Percentiles rank a stretch among this genome's conserved stretches.
These are phyloP conservation scores for Coemansia sp. DNA, from an alignment of 192 early-diverging fungal species.

Conservation along the genomic window DNA sequence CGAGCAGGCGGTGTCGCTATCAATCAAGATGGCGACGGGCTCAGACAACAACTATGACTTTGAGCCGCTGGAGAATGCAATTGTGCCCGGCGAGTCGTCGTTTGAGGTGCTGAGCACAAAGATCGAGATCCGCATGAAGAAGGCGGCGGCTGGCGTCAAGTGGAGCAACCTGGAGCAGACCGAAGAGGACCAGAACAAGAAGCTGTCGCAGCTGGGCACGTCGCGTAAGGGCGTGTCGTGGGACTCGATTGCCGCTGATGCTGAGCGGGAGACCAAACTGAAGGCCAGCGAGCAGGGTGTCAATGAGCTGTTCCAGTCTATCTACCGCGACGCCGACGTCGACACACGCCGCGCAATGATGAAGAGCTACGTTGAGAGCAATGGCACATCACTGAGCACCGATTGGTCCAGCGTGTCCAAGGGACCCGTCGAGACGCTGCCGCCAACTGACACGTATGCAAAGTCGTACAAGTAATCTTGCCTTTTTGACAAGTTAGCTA, in stretches of 20 bases:
- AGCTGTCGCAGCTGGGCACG: constrained; percentile 46
- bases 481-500: too few species aligned
- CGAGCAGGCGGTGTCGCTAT: constrained; percentile 66
- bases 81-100: constrained; percentile 68
- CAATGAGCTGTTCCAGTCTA: constrained; percentile 88
- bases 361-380: constrained; percentile 95
- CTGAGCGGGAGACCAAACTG: constrained; percentile 76
- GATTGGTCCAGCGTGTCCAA: constrained; percentile 94
- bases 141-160: constrained; percentile 68
- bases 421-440: constrained; percentile 79
- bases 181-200: constrained; percentile 47
- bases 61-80: constrained; percentile 79
- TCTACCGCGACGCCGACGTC: constrained; percentile 87
- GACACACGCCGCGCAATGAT: constrained; percentile 93
- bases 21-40: constrained; percentile 78
- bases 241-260: constrained; percentile 71
- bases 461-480: too few species aligned
- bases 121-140: constrained; percentile 89
- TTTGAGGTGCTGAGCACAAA: constrained; percentile 89
- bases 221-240: constrained; percentile 75
- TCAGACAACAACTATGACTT: constrained; percentile 89
- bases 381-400: constrained; percentile 90
- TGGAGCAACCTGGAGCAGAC: constrained; percentile 73
- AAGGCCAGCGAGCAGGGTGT: constrained; percentile 88
- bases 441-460: constrained; percentile 90